Evolutionary conservation across 371 early-diverging fungal species (phyloP).

Genomic region (Circinella minor): DNA sequence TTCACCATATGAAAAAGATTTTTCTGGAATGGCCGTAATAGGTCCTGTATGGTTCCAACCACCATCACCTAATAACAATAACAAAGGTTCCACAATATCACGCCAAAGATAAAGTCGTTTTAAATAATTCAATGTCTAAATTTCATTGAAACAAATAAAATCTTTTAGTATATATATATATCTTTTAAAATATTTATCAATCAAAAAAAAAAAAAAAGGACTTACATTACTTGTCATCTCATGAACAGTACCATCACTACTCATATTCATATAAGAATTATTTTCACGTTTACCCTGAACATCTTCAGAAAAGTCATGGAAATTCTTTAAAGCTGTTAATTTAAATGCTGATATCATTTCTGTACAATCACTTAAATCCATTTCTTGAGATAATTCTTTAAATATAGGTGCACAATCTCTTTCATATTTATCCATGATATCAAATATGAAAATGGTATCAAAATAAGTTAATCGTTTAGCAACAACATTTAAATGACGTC

Average conservation of each 20-base stretch:
- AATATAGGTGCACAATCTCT: slow-evolving; percentile 28
- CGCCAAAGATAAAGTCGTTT: slow-evolving; percentile 63
- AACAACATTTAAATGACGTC: slow-evolving; percentile 66
- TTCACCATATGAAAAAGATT: slow-evolving; percentile 21
- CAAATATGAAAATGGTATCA: slow-evolving; percentile 81
- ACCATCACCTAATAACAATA: slow-evolving; percentile 61
- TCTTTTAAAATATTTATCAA: not conserved
- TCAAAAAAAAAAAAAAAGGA: not conserved
- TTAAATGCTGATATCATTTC: slow-evolving; percentile 65
- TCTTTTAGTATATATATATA: not conserved
- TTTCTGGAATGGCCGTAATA: slow-evolving; percentile 17
- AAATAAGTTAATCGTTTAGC: slow-evolving; percentile 66
- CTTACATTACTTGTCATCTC: slow-evolving; percentile 82
- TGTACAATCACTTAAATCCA: slow-evolving; percentile 41
- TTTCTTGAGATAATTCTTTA: slow-evolving; percentile 26
- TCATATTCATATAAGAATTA: slow-evolving; percentile 52
- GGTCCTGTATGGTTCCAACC: slow-evolving; percentile 59
- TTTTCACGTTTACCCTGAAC: slow-evolving; percentile 50
- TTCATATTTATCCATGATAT: slow-evolving; percentile 71
- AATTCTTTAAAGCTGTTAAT: slow-evolving; percentile 61
- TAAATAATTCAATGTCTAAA: slow-evolving; percentile 65
- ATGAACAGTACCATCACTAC: slow-evolving; percentile 86
- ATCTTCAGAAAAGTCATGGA: slow-evolving; percentile 79
- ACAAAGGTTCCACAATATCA: slow-evolving; percentile 65
- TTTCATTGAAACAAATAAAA: not conserved